Base-by-base conservation (phyloP, 768 basidiomycete genomes). In the Collybia sp. region DNA sequence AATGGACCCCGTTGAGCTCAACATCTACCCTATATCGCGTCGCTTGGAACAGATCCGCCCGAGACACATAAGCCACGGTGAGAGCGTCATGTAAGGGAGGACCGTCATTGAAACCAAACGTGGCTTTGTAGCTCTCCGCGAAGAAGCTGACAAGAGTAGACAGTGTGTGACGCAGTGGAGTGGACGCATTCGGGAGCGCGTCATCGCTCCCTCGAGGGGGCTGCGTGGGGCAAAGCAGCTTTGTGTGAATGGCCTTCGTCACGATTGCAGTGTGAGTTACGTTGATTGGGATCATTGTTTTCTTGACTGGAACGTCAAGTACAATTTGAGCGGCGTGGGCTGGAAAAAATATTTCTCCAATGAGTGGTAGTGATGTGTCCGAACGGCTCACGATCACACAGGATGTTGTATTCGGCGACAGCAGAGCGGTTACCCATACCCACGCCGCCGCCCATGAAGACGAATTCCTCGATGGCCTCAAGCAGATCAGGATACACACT, bases 361-460 rank as follows among this genome's bases (percentile, higher is more conserved):
- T 5, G 8, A 15, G n/a, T 30, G 30, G 37, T 35, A n/a, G n/a
- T n/a, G 17, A 31, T 18, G 19, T 30, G 16, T 5, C 1, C 30
- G 30, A 32, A 43, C 25, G n/a, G 64, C 86, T 62, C 55, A 89
- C 87, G 88, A 67, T 90, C 89, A 50, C 85, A 88, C 13, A 87
- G 62, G 44, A 90, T 82, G 57, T 91, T 92, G 63, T 80, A 93
- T 59, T 91, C 90, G 55, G 88, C 89, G 10, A 80, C 83, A 12
- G 90, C 70, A 6, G 86, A 83, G 30, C 84, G 71, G 57, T 93
- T 94, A 0, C 92, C 91, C 17, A 88, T 58, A 8, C 91, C 91
- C 20, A 90, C 82, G 2, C 82, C 90, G n/a, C 92, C 92, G 10
- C 92, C 92, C 92, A 95, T 94, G 56, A 91, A 86, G 6, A 89